These are phyloP conservation scores for Xylaria longipes DNA, from an alignment of 495 filamentous ascomycete species.

Conservation along the genomic window DNA sequence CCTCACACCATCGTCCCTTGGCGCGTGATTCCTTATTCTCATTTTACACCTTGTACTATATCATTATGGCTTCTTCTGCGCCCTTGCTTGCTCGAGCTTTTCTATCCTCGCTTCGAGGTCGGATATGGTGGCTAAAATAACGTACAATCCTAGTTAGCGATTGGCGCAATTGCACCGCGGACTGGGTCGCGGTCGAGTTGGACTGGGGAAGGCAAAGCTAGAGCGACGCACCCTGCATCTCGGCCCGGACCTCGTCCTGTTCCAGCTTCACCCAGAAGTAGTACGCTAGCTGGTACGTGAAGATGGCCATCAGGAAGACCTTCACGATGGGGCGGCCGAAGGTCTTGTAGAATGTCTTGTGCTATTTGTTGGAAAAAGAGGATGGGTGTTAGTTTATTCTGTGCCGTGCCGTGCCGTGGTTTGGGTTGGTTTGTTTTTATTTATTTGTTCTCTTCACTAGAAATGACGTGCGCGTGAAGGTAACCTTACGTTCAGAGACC, in stretches of 20 bases:
- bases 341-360: conserved; percentile 78
- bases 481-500: conserved; percentile 36
- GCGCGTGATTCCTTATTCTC: neutral
- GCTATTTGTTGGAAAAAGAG: neutral
- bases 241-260: conserved; percentile 69
- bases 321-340: conserved; percentile 84
- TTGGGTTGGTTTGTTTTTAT: neutral
- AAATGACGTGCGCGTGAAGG: neutral
- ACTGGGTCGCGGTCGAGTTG: neutral
- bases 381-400: neutral
- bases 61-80: conserved; percentile 25
- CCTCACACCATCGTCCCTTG: neutral
- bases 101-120: conserved; percentile 43
- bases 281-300: conserved; percentile 87
- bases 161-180: neutral
- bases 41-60: neutral
- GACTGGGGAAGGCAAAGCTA: conserved; percentile 1
- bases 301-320: conserved; percentile 81
- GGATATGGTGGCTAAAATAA: conserved; percentile 38
- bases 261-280: conserved; percentile 90
- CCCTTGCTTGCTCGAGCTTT: conserved; percentile 35
- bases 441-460: neutral
- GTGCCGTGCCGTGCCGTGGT: too few relatives aligned
- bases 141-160: conserved; percentile 19
- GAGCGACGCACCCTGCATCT: conserved; percentile 55